phyloP scores from a whole-genome alignment of 1,284 basidiomycete species.

The Ganoderma boninense region DNA sequence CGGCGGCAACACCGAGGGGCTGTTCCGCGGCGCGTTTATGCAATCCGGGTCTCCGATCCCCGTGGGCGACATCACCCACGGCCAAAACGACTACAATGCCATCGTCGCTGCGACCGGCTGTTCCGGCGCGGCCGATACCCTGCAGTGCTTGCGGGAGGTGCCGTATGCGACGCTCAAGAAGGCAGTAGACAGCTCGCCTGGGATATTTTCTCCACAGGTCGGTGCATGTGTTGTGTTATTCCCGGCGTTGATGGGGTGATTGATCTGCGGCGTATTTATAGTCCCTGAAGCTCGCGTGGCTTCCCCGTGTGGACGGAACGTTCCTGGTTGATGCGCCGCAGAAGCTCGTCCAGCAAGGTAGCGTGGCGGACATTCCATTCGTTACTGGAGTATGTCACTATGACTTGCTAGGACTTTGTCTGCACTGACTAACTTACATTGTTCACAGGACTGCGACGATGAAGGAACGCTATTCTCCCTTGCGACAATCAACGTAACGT shows the following conservation, averaged over 20 bases:
- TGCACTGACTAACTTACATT: background rate
- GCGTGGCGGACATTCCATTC: constrained; percentile 43
- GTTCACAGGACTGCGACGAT: constrained; percentile 42
- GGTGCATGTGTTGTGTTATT: background rate
- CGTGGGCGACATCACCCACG: constrained; percentile 40
- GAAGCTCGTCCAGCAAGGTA: constrained; percentile 37
- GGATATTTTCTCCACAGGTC: constrained; percentile 39
- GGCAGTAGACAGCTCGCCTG: constrained; percentile 40
- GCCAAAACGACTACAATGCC: constrained; percentile 36
- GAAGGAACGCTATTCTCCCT: constrained; percentile 44
- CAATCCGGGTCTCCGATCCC: constrained; percentile 27
- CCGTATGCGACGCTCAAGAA: constrained; percentile 39
- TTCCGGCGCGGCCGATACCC: constrained; percentile 40
- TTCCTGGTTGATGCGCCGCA: constrained; percentile 43
- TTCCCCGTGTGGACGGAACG: constrained; percentile 47
- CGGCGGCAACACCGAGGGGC: constrained; percentile 42
- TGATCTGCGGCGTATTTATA: background rate
- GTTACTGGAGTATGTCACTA: constrained; percentile 33
- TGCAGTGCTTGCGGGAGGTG: constrained; percentile 49
- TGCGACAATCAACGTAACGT: constrained; percentile 41
- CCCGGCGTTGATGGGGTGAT: background rate
- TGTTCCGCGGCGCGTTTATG: constrained; percentile 48
- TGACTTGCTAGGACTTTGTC: background rate
- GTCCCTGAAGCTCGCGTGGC: constrained; percentile 35
- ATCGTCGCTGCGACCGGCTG: constrained; percentile 43